phyloP scores from a whole-genome alignment of 192 early-diverging fungal species.

The Coemansia sp. region DNA sequence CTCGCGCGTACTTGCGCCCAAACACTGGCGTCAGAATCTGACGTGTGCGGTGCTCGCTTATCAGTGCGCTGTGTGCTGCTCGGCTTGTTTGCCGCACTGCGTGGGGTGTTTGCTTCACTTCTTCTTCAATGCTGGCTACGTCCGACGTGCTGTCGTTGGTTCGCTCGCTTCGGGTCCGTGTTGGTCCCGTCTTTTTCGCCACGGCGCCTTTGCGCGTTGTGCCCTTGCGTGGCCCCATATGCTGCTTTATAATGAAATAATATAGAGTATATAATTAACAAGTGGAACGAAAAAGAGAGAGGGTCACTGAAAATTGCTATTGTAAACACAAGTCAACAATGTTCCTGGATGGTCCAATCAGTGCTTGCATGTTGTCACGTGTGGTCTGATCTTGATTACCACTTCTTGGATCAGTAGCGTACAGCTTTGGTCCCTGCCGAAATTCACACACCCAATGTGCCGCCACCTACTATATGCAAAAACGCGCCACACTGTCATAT shows the following conservation, averaged over 20 bases:
- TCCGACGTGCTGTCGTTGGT: not conserved
- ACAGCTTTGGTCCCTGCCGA: not conserved
- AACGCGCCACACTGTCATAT: not conserved
- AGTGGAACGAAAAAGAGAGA: not conserved
- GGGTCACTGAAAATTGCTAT: not conserved
- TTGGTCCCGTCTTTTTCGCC: conserved; percentile 2
- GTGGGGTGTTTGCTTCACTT: conserved; percentile 8
- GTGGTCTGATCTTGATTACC: not conserved
- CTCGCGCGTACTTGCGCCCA: conserved; percentile 44
- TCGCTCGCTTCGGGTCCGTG: not conserved
- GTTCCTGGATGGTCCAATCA: not conserved
- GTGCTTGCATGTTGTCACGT: not conserved
- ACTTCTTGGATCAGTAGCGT: not conserved
- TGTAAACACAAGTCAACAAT: conserved; percentile 2
- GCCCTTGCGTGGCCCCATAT: conserved; percentile 24
- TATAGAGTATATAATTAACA: not conserved
- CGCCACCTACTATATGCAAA: not conserved
- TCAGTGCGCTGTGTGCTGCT: not conserved
- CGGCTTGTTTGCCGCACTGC: not conserved
- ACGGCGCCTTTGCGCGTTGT: not conserved
- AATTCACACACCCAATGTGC: not conserved
- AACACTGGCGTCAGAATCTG: conserved; percentile 34
- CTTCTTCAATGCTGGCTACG: not conserved
- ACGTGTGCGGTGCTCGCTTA: conserved; percentile 4
- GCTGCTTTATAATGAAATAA: not conserved